Percentiles rank a stretch among this genome's conserved stretches.
phyloP scores from a whole-genome alignment of 208 protist species.

The Crithidia acanthocephali region DNA sequence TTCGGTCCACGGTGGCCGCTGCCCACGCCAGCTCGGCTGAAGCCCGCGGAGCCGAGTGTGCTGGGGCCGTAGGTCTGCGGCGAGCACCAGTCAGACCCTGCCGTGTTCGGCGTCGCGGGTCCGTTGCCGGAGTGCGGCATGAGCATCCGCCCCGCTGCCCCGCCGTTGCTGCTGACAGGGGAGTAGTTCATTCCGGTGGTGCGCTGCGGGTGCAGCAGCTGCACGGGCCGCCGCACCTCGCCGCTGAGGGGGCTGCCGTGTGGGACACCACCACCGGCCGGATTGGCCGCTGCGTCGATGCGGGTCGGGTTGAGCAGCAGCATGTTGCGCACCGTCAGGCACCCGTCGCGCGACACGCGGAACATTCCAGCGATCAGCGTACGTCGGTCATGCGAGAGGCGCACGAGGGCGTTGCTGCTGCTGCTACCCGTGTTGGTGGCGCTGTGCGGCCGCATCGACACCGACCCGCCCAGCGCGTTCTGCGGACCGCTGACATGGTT shows the following conservation, averaged over 20 bases:
- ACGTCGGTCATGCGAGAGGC: conserved; percentile 60
- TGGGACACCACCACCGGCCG: not conserved
- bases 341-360: conserved; percentile 72
- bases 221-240: conserved; percentile 16
- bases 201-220: conserved; percentile 39
- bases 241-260: conserved; percentile 4
- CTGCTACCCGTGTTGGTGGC: not conserved
- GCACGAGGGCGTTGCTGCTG: conserved; percentile 38
- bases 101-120: conserved; percentile 23
- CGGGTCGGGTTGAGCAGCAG: conserved; percentile 72
- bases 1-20: not conserved
- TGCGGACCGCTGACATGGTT: not conserved
- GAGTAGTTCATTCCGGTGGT: conserved; percentile 21
- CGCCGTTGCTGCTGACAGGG: conserved; percentile 25
- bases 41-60: not conserved
- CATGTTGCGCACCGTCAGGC: conserved; percentile 81
- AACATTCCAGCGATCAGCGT: conserved; percentile 76
- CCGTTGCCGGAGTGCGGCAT: conserved; percentile 16
- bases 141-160: conserved; percentile 15
- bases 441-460: conserved; percentile 6
- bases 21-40: not conserved
- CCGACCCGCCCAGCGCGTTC: not conserved
- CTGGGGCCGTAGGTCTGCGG: conserved; percentile 10
- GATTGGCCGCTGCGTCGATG: conserved; percentile 31
- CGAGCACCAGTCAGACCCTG: conserved; percentile 26